Conservation (phyloP, 441 rosid species). For the Adansonia gregorii region DNA sequence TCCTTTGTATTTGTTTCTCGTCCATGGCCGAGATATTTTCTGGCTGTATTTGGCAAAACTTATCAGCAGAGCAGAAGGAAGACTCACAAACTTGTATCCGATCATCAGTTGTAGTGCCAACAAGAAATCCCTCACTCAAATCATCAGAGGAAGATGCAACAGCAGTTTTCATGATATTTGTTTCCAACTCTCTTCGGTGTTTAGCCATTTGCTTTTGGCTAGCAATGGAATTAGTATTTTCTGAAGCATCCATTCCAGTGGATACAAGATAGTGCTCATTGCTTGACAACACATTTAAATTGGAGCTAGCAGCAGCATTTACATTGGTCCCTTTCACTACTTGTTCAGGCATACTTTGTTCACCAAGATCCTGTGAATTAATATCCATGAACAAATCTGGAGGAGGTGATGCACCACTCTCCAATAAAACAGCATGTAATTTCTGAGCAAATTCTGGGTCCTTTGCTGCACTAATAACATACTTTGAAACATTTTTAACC, state of each 20-base stretch:
- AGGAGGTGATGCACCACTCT: conserved; percentile 95
- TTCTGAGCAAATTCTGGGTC: conserved; percentile 93
- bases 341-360: conserved; percentile 45
- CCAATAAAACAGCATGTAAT: conserved; percentile 85
- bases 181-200: conserved; percentile 50
- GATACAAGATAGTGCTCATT: conserved; percentile 35
- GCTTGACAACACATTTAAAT: conserved; percentile 39
- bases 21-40: conserved; percentile 38
- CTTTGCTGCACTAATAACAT: conserved; percentile 89
- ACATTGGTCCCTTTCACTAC: conserved; percentile 37
- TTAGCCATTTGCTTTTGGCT: conserved; percentile 43
- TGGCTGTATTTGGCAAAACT: conserved; percentile 44
- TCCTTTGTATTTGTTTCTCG: conserved; percentile 24
- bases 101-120: conserved; percentile 38
- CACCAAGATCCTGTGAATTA: conserved; percentile 52
- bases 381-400: conserved; percentile 74
- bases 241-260: conserved; percentile 27
- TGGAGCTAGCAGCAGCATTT: conserved; percentile 36
- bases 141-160: conserved; percentile 39
- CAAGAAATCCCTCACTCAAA: conserved; percentile 39
- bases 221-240: conserved; percentile 31
- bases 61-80: conserved; percentile 39
- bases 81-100: conserved; percentile 35
- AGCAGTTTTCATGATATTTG: conserved; percentile 37
- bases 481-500: conserved; percentile 84